Base-by-base conservation (phyloP, 2,329 filamentous ascomycete genomes). In the Cryphonectria radicalis region DNA sequence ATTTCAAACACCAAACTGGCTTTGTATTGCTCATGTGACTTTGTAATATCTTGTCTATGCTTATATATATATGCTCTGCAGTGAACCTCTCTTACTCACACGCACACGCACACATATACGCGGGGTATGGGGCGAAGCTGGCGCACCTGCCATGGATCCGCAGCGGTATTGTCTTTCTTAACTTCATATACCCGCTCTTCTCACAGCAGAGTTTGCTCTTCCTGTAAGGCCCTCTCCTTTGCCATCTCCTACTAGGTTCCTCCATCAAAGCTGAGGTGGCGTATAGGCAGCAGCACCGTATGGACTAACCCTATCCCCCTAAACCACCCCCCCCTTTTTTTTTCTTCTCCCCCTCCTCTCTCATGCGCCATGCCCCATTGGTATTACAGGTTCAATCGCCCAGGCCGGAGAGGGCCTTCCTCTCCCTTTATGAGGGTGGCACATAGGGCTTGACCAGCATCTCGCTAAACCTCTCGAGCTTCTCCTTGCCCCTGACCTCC, bases 401-500 rank as follows among this genome's bases (percentile, higher is more conserved):
- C 43, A 1, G 46, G 4, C 25, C n/a, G 25, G 25, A 66, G 6
- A 7, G 43, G 43, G 28, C 28, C 10, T 10, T 22, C 50, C 13
- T 40, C 40, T 13, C 25, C 40, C n/a, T 40, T 40, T 71, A 73
- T 42, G 71, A 73, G 70, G 93, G 92, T 53, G 93, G 92, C 66
- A 92, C 86, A 78, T 91, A 95, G 0, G 92, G 93, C 74, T 88
- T 88, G 74, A 95, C 87, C 73, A 96, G 85, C 92, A 96, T 93
- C 78, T 94, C 90, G 79, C 92, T 94, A 81, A 96, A 98, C 82
- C 89, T 93, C 83, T 97, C 94, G 76, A 99, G 84, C 82, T 90
- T 95, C 79, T 98, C 95, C 86, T 97, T 97, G 62, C 96, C 96
- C 77, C 96, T 87, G 13, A 99, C 95, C 84, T 99, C 96, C 81